Percentiles rank a stretch among this genome's conserved stretches.
These are phyloP conservation scores for Ganoderma resinaceum DNA, from an alignment of 1,284 basidiomycete species.

Conservation along the genomic window DNA sequence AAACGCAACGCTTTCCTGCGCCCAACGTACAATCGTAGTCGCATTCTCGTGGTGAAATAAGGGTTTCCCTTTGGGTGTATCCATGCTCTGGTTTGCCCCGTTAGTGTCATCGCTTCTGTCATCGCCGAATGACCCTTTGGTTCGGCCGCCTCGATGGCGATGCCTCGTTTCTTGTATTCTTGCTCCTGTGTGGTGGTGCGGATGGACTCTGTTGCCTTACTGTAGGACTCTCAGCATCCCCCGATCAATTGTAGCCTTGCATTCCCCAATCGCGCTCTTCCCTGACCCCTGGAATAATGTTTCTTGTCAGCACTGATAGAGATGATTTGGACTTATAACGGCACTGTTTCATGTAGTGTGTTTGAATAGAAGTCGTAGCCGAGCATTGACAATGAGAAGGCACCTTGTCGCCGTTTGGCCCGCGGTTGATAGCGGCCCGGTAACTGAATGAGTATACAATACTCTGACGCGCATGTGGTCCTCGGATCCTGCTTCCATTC, in stretches of 20 bases:
- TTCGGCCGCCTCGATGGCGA: not conserved
- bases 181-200: not conserved
- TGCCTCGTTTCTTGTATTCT: not conserved
- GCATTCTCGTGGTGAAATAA: slow-evolving; percentile 23
- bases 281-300: not conserved
- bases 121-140: not conserved
- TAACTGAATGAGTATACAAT: not conserved
- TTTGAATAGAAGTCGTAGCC: not conserved
- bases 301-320: slow-evolving; percentile 4
- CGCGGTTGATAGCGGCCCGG: not conserved
- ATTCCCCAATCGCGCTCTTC: not conserved
- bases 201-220: slow-evolving; percentile 25
- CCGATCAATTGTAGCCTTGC: slow-evolving; percentile 15
- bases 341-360: not conserved
- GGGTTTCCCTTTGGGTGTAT: not conserved
- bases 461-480: not conserved
- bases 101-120: not conserved
- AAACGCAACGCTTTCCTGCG: not conserved
- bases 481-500: not conserved
- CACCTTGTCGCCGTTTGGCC: not conserved
- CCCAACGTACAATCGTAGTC: not conserved
- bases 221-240: slow-evolving; percentile 23
- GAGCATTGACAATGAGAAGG: not conserved
- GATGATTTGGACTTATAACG: slow-evolving; percentile 1
- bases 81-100: not conserved